A percentile compares a stretch with the other conserved stretches of the same genome.
phyloP scores from a whole-genome alignment of 129 eudicot genomes.

The Centaurea solstitialis region DNA sequence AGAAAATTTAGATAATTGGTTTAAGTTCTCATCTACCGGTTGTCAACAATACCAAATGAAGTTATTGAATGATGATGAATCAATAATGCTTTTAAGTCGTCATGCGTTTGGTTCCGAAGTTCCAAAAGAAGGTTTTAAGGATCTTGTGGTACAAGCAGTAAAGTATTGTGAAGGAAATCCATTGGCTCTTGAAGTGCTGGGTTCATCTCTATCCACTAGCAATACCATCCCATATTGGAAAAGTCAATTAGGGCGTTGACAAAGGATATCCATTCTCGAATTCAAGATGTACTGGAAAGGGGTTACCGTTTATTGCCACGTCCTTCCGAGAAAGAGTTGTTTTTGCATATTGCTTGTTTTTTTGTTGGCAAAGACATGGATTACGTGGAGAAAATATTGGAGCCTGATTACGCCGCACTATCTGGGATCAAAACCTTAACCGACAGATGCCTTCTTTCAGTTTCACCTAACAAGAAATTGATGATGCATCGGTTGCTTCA shows the following conservation, averaged over 20 bases:
- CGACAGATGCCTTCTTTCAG: neutral
- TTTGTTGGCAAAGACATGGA: neutral
- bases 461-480: neutral
- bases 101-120: neutral
- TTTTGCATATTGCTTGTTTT: neutral
- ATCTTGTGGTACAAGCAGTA: neutral
- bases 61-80: neutral
- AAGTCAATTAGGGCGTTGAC: neutral
- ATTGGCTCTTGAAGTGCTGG: neutral
- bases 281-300: neutral
- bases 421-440: neutral
- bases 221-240: neutral
- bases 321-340: slow-evolving; percentile 9
- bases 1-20: neutral
- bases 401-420: slow-evolving; percentile 6
- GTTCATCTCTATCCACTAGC: neutral
- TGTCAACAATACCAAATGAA: neutral
- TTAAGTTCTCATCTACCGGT: neutral
- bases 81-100: neutral
- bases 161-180: neutral
- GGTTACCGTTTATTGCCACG: neutral
- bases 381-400: neutral
- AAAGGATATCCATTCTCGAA: neutral
- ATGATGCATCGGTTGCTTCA: slow-evolving; percentile 7
- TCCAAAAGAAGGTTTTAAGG: neutral